Conservation (phyloP, 1,284 basidiomycete genomes). For the Lentinula novae-zelandiae region DNA sequence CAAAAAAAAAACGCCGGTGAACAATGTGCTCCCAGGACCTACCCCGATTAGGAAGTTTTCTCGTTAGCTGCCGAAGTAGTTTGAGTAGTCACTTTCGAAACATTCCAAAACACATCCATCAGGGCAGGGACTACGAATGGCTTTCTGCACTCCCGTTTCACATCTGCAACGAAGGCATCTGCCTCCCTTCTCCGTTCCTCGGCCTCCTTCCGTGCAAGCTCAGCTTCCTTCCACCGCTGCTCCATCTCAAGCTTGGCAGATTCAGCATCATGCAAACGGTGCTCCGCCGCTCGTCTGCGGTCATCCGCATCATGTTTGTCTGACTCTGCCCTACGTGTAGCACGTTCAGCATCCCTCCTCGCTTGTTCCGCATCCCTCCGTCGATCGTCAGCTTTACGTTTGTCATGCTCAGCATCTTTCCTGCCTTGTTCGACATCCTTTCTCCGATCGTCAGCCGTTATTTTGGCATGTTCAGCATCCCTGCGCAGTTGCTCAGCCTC, state of each 20-base stretch:
- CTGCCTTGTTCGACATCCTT: neutral
- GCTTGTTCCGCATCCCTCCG: neutral
- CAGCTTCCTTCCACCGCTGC: slow-evolving; percentile 24
- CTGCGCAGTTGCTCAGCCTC: neutral
- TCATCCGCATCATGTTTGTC: slow-evolving; percentile 23
- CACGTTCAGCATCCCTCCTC: slow-evolving; percentile 1
- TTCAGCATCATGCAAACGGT: slow-evolving; percentile 29
- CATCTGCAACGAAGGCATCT: slow-evolving; percentile 29
- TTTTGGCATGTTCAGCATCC: neutral
- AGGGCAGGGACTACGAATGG: slow-evolving; percentile 9
- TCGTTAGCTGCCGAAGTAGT: neutral
- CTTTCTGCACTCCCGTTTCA: slow-evolving; percentile 16
- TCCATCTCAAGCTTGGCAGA: neutral
- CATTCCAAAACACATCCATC: slow-evolving; percentile 1
- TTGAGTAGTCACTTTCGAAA: neutral
- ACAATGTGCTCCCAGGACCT: neutral
- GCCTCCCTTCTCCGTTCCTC: slow-evolving; percentile 26
- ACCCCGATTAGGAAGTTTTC: neutral
- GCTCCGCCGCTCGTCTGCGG: slow-evolving; percentile 15
- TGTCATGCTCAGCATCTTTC: neutral
- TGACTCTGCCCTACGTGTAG: slow-evolving; percentile 30
- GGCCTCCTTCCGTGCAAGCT: slow-evolving; percentile 26
- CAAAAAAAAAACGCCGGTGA: too few relatives aligned
- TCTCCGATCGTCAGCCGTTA: neutral
- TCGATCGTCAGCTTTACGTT: neutral